Base-by-base conservation (phyloP, 495 filamentous ascomycete species). In the Xylaria nigripes region DNA sequence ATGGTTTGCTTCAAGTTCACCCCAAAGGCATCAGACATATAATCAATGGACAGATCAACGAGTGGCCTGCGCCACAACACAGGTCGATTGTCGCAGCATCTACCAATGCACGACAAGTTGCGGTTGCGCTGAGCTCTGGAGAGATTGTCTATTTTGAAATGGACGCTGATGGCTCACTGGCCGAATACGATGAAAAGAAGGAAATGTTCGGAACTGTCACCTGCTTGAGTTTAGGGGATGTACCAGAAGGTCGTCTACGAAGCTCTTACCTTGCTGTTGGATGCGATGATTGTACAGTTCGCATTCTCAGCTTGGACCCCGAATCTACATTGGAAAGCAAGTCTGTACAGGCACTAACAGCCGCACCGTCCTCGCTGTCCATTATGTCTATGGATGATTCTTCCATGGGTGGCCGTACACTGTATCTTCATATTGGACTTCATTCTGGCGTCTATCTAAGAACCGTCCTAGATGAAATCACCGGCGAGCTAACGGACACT, bases 61-160 rank as follows among this genome's bases (percentile, higher is more conserved):
- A 96, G 62, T 99, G 93, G 93, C 84, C 86, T 23, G 84, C 89
- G 1, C 93, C 93, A 0, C 86, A 92, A 61, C 90, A 97, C 71
- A 83, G 93, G 4, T 90, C 90, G 1, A 95, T 99, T 58, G 89
- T 96, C 34, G 90, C 94, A n/a, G 92, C 90, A 27, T 85, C 93
- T 4, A 90, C 93, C 8, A 99, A 99, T 61, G 84, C 92, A 55
- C 81, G 87, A 40, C 93, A 99, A 68, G 88, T 97, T 21, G 90
- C 90, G 0, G 84, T 99, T 38, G 93, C 92, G 15, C 72, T 99
- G 32, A 95, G 90, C 62, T 95, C 90, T 13, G 89, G 90, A 10
- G 93, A 99, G 66, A 93, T 99, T 51, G 88, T 93, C 18, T 97
- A 96, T 64, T 99, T 99, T 58, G 94, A 96, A 68, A 88, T 95